Conservation (phyloP, 352 stramenopile species). For the Phytophthora cactorum region DNA sequence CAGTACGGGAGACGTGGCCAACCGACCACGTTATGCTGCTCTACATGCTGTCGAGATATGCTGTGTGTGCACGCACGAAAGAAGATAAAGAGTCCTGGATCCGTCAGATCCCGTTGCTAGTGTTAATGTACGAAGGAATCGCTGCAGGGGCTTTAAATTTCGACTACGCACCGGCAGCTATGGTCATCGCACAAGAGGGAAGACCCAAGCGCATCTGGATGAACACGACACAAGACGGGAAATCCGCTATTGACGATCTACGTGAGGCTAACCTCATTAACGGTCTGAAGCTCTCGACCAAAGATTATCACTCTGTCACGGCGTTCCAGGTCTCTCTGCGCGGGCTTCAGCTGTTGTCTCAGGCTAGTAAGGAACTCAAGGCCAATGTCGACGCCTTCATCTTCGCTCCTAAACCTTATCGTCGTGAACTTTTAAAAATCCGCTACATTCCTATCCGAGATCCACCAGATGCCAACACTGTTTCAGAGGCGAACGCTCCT, state of each 20-base stretch:
- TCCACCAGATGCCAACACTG: constrained; percentile 20
- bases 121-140: constrained; percentile 69
- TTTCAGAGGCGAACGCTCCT: constrained; percentile 22
- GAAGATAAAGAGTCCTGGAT: constrained; percentile 95
- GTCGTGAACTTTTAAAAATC: constrained; percentile 61
- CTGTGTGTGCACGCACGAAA: constrained; percentile 59
- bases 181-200: constrained; percentile 62
- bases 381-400: constrained; percentile 62
- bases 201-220: constrained; percentile 65
- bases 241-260: constrained; percentile 69
- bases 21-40: constrained; percentile 62
- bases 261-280: constrained; percentile 69
- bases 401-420: constrained; percentile 62
- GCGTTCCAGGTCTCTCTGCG: constrained; percentile 64
- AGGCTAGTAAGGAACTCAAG: constrained; percentile 55
- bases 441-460: constrained; percentile 68
- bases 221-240: constrained; percentile 71
- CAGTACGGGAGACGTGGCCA: constrained; percentile 61
- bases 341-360: constrained; percentile 50
- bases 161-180: constrained; percentile 65
- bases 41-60: constrained; percentile 54
- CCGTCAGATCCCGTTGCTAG: constrained; percentile 88
- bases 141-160: constrained; percentile 61
- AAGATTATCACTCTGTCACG: constrained; percentile 70
- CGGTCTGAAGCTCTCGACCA: constrained; percentile 65